Conservation (phyloP, 257 asterid species). For the Paraleonurus japonicus region DNA sequence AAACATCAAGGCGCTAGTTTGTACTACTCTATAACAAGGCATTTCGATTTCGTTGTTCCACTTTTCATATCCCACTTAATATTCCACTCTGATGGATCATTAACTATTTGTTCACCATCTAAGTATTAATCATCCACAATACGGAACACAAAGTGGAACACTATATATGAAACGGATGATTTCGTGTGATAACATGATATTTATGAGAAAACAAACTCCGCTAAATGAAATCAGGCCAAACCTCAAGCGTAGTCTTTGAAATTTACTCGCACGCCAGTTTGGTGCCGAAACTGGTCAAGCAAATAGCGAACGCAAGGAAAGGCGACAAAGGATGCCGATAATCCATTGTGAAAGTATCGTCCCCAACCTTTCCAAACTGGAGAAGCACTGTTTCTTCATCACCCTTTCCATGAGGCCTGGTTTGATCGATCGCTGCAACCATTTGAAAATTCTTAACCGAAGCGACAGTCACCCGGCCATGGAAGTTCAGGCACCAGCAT, state of each 20-base stretch:
- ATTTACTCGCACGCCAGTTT: constrained; percentile 73
- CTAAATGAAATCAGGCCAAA: background rate
- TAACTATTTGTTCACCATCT: too few relatives aligned
- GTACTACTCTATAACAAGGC: background rate
- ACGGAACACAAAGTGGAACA: too few relatives aligned
- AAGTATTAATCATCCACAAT: too few relatives aligned
- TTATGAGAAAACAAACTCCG: background rate
- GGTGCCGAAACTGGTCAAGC: constrained; percentile 91
- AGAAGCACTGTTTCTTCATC: constrained; percentile 83
- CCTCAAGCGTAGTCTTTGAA: background rate
- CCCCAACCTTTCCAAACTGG: constrained; percentile 89
- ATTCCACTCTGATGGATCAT: too few relatives aligned
- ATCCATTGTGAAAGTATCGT: constrained; percentile 83
- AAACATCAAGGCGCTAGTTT: background rate
- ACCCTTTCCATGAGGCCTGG: constrained; percentile 74
- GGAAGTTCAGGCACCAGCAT: constrained; percentile 98
- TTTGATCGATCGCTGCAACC: constrained; percentile 67
- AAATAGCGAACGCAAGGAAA: constrained; percentile 90
- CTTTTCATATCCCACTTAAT: too few relatives aligned
- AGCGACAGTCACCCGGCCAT: constrained; percentile 97
- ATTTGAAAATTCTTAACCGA: constrained; percentile 94
- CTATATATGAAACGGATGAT: too few relatives aligned
- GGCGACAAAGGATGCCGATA: constrained; percentile 84
- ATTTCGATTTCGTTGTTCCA: too few relatives aligned
- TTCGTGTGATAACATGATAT: too few relatives aligned